Conservation (phyloP, 208 protist species). For the Angomonas deanei region DNA sequence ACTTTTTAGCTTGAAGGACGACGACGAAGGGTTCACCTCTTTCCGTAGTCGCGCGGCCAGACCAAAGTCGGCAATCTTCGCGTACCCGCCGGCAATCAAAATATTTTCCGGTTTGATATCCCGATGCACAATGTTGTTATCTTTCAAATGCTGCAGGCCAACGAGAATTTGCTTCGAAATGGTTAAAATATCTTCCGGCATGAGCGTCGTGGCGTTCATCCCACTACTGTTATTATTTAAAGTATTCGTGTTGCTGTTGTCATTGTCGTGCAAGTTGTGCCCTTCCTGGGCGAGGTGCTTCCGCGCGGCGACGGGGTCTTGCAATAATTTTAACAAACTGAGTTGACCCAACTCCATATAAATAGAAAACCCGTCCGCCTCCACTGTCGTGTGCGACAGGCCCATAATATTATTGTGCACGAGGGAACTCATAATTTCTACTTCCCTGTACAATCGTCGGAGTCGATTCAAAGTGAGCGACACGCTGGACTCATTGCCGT, state of each 20-base stretch:
- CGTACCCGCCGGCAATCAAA: slow-evolving; percentile 61
- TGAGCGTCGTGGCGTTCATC: slow-evolving; percentile 2
- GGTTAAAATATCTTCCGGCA: slow-evolving; percentile 41
- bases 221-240: background rate
- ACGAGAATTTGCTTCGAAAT: slow-evolving; percentile 71
- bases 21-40: background rate
- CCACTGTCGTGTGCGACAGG: slow-evolving; percentile 62
- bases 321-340: slow-evolving; percentile 33
- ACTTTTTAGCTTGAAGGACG: background rate
- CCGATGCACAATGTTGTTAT: slow-evolving; percentile 67
- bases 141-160: slow-evolving; percentile 60
- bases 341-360: slow-evolving; percentile 83
- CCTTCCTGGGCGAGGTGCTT: slow-evolving; percentile 6
- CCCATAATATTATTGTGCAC: slow-evolving; percentile 73
- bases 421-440: slow-evolving; percentile 64
- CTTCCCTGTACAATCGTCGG: slow-evolving; percentile 50
- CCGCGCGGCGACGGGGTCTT: slow-evolving; percentile 14
- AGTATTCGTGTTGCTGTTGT: slow-evolving; percentile 3
- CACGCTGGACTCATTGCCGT: background rate
- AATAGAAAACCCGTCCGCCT: slow-evolving; percentile 62
- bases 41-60: slow-evolving; percentile 23
- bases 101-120: slow-evolving; percentile 85
- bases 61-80: slow-evolving; percentile 81
- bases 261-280: background rate
- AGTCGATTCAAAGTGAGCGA: background rate